Percentiles rank a stretch among this genome's conserved stretches.
Evolutionary conservation across 2,329 filamentous ascomycete genomes (phyloP).

Genomic region (Pseudogymnoascus sp.): DNA sequence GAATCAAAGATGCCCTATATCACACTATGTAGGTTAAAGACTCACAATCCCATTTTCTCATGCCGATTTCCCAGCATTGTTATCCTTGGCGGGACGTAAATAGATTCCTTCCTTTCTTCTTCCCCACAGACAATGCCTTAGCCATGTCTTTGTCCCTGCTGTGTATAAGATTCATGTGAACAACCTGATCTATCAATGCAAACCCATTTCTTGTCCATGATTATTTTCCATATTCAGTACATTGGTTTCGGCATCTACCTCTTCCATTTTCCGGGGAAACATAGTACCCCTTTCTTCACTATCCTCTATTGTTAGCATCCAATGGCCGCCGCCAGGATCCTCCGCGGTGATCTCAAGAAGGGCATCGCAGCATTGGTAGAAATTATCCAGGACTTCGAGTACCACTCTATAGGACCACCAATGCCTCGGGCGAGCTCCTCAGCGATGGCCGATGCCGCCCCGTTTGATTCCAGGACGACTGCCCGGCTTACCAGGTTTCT

Average conservation of each 20-base stretch:
- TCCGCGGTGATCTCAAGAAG: background rate
- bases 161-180: background rate
- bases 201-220: background rate
- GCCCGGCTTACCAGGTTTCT: background rate
- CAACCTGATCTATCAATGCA: background rate
- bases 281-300: background rate
- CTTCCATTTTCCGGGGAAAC: background rate
- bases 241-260: background rate
- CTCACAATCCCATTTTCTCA: background rate
- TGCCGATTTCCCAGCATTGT: background rate
- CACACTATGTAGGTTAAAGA: background rate
- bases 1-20: background rate
- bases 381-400: background rate
- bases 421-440: background rate
- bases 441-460: background rate
- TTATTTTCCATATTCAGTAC: background rate
- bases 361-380: background rate
- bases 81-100: background rate
- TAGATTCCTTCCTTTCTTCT: background rate
- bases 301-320: background rate
- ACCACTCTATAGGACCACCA: background rate
- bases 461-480: background rate
- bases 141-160: background rate
- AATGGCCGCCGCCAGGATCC: background rate
- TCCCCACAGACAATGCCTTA: background rate